Base-by-base conservation (phyloP, 192 early-diverging fungal species). In the Coemansia umbellata region DNA sequence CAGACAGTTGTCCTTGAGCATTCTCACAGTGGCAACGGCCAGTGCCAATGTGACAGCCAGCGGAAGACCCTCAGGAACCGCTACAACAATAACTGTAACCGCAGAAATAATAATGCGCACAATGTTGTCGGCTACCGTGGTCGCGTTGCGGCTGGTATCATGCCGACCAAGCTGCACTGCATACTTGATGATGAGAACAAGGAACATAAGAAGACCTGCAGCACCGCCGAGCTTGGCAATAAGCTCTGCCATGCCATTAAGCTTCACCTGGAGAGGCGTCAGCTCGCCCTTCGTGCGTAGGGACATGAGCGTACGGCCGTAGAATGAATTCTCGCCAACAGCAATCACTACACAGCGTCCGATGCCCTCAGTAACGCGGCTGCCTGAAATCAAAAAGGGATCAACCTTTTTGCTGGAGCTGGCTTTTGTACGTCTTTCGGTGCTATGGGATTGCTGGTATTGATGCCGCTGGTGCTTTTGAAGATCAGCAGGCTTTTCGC, bases 1-100 rank as follows among this genome's bases (percentile, higher is more conserved):
- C 17, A 99, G 77, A 74, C 98, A 98, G 53, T 95, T 94, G 70
- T 99, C 95, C 47, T 93, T 91, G 42, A 98, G 65, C 97, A 99
- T 99, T 11, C 87, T 76, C 30, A 85, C 85, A 11, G 97, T 98
- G 4, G 94, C 94, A 69, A 91, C 90, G 1, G 94, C 94, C 37
- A 99, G 80, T 2, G 97, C 87, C 42, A 99, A 70, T 2, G 95
- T 98, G 23, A 99, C 97, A 10, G 97, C 97, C 35, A 99, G 71
- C 7, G 97, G 97, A 19, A 99, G 83, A 23, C 97, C 97, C 67
- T 99, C 97, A 31, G 97, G 97, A 1, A 99, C 91, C 21, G 97
- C 97, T 8, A 99, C 95, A 14, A 99, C 97, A 11, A 99, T 81
- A 5, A 99, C 75, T 23, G 97, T 96, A 22, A 99, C 84, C 14